Base-by-base conservation (phyloP, 2,329 filamentous ascomycete species). In the Cladosporium oxysporum region DNA sequence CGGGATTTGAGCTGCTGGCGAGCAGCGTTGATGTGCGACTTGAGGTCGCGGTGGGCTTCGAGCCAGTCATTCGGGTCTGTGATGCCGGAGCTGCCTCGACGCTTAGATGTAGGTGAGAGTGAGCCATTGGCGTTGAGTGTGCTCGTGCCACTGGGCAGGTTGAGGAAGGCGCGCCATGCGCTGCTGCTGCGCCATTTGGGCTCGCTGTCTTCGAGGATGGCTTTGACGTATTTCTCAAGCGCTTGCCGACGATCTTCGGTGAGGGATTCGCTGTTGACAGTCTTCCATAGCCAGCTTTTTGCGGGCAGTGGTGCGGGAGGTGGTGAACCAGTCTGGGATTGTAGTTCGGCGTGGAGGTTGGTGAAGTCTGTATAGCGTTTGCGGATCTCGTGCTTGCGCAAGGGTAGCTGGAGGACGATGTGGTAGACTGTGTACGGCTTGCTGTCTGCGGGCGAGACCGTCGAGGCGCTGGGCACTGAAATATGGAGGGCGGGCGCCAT, bases 351-450 rank as follows among this genome's bases (percentile, higher is more conserved):
- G 79, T 95, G 87, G 18, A 96, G 87, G 57, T 83, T 77, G 64
- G 82, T 81, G 75, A 95, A 95, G 76, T 95, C 91, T 62, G 89
- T 92, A 82, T 94, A 96, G 72, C 91, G 90, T 79, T 93, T 94
- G 73, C 89, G 87, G 5, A 93, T 83, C 69, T 90, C 89, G 72
- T 90, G 91, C 5, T 90, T 90, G 58, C 90, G 88, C 16, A 94
- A 84, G 0, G 91, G 91, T 1, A 93, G 87, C 60, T 90, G 88
- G 66, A 95, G 83, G 26, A 87, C 88, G 77, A 93, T 89, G 77
- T 91, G 91, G 82, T 93, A 94, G 69, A 90, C 84, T 0, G 91
- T 93, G 77, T 88, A 92, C 0, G 89, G 84, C 73, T 92, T 91
- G 69, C 83, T 82, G 66, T 83, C 80, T 62, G 80, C 66, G 3